These are phyloP conservation scores for Kluyveromyces starmeri DNA, from an alignment of 805 yeast genomes.

Conservation along the genomic window DNA sequence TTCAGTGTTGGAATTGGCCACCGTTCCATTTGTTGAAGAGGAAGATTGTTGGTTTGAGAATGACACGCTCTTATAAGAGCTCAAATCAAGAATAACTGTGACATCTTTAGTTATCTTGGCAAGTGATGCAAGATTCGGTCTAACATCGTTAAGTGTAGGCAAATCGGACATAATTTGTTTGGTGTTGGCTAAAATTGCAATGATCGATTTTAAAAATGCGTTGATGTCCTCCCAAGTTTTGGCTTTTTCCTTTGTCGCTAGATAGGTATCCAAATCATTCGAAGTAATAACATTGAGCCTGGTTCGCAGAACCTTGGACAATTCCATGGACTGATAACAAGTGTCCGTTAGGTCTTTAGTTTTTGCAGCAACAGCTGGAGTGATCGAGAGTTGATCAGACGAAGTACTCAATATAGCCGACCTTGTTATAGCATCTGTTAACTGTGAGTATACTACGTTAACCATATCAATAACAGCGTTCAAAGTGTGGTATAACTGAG, in stretches of 20 bases:
- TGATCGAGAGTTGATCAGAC: conserved; percentile 22
- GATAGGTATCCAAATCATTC: conserved; percentile 24
- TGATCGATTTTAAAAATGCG: conserved; percentile 70
- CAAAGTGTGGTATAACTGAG: conserved; percentile 55
- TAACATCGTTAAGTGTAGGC: conserved; percentile 68
- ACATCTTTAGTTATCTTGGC: conserved; percentile 89
- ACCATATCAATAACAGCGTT: conserved; percentile 59
- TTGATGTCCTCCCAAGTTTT: conserved; percentile 82
- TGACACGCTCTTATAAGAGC: conserved; percentile 37
- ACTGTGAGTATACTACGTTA: conserved; percentile 65
- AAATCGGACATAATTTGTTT: conserved; percentile 75
- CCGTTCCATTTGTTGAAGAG: conserved; percentile 1
- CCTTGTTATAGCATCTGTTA: conserved; percentile 57
- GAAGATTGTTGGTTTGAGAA: conserved; percentile 8
- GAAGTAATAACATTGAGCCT: conserved; percentile 42
- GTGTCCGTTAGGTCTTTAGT: conserved; percentile 71
- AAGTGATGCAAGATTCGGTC: conserved; percentile 70
- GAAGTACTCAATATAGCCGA: conserved; percentile 49
- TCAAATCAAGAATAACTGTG: conserved; percentile 70
- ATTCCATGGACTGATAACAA: conserved; percentile 75
- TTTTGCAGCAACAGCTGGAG: conserved; percentile 40
- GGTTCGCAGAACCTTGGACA: conserved; percentile 54
- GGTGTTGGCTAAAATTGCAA: conserved; percentile 74
- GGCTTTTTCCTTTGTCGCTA: conserved; percentile 43
- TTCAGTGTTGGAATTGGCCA: no score